Percentiles rank a stretch among this genome's conserved stretches.
phyloP scores from a whole-genome alignment of 805 yeast genomes.

The Yamadazyma phyllophila region DNA sequence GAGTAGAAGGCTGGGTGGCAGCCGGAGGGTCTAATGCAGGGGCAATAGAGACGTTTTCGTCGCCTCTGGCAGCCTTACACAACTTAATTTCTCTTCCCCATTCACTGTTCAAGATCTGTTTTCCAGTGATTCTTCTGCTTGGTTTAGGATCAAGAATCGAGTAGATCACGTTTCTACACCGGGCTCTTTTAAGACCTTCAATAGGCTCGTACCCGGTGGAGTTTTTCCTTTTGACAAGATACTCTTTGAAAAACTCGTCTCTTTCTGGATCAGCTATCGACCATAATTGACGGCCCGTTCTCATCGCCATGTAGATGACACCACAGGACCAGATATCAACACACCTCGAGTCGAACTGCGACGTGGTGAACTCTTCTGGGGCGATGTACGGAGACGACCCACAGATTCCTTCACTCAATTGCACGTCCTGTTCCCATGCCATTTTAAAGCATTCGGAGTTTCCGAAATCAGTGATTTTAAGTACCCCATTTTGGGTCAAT shows the following conservation, averaged over 20 bases:
- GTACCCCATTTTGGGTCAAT: conserved; percentile 64
- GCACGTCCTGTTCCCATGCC: conserved; percentile 80
- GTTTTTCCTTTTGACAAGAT: conserved; percentile 74
- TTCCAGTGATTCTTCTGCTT: conserved; percentile 78
- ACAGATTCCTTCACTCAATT: conserved; percentile 70
- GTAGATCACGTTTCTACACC: conserved; percentile 91
- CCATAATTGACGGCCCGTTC: conserved; percentile 95
- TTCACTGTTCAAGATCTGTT: conserved; percentile 85
- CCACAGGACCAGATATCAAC: conserved; percentile 94
- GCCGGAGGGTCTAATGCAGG: conserved; percentile 1
- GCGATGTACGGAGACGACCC: conserved; percentile 91
- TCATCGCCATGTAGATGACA: conserved; percentile 88
- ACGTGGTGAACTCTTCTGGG: conserved; percentile 72
- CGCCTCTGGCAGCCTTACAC: conserved; percentile 65
- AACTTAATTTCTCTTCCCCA: conserved; percentile 91
- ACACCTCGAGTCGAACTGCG: conserved; percentile 75
- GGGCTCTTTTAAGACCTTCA: conserved; percentile 76
- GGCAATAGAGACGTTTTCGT: conserved; percentile 2
- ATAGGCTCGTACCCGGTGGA: conserved; percentile 90
- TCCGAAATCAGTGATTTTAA: conserved; percentile 89
- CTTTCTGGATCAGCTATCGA: conserved; percentile 67
- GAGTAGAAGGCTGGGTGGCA: not conserved
- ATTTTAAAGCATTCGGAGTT: conserved; percentile 77
- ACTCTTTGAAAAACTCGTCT: conserved; percentile 77
- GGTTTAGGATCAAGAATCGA: conserved; percentile 93